These are phyloP conservation scores for Lachnellula willkommii DNA, from an alignment of 2,329 filamentous ascomycete species.

Conservation along the genomic window DNA sequence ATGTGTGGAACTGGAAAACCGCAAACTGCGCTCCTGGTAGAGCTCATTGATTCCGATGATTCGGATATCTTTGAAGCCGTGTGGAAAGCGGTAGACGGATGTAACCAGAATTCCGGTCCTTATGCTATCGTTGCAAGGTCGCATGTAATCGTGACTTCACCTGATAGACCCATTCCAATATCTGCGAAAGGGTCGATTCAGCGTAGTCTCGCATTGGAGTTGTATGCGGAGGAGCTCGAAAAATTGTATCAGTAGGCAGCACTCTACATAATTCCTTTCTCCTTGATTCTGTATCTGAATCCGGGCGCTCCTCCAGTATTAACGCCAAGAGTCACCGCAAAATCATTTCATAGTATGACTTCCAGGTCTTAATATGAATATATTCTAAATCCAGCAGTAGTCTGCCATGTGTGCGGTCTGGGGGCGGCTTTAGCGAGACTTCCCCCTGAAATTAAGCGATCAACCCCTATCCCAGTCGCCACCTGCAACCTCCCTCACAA, in stretches of 20 bases:
- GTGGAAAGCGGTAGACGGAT: slow-evolving; percentile 31
- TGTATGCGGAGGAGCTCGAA: slow-evolving; percentile 31
- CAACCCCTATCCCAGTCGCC: too few relatives aligned
- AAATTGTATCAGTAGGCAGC: slow-evolving; percentile 26
- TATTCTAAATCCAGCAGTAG: too few relatives aligned
- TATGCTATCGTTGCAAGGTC: slow-evolving; percentile 28
- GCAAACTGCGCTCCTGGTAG: slow-evolving; percentile 34
- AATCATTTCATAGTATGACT: too few relatives aligned
- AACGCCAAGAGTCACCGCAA: too few relatives aligned
- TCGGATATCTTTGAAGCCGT: background rate
- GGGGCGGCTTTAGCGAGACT: too few relatives aligned
- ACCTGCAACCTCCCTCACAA: too few relatives aligned
- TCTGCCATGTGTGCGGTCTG: too few relatives aligned
- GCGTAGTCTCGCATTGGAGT: slow-evolving; percentile 24
- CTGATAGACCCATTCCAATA: slow-evolving; percentile 31
- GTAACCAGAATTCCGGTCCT: slow-evolving; percentile 25
- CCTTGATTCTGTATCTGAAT: too few relatives aligned
- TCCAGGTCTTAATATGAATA: too few relatives aligned
- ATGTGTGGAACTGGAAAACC: slow-evolving; percentile 33
- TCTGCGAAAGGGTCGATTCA: slow-evolving; percentile 35
- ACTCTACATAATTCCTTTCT: background rate
- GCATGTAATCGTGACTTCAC: slow-evolving; percentile 27
- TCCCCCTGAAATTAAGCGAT: too few relatives aligned
- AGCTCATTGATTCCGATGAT: slow-evolving; percentile 15
- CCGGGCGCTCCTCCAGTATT: too few relatives aligned